Evolutionary conservation across 805 yeast species (phyloP).

Genomic region (Metschnikowia vanudenii): DNA sequence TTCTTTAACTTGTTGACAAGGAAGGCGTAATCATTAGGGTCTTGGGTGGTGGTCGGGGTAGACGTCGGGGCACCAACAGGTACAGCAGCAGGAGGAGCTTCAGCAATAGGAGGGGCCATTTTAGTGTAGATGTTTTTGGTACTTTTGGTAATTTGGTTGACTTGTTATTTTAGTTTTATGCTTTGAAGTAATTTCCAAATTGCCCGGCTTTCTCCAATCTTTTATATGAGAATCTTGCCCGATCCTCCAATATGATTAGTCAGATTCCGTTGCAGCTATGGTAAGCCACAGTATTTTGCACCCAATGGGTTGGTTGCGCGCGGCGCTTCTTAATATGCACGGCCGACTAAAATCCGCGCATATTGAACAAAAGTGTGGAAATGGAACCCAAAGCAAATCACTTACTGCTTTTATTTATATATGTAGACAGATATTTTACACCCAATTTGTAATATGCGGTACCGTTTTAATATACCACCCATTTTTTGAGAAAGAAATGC

Average conservation of each 20-base stretch:
- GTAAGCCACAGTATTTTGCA: conserved; percentile 11
- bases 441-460: no score
- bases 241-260: no score
- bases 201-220: background rate
- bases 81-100: background rate
- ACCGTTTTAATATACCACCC: no score
- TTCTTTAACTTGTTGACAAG: conserved; percentile 14
- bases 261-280: background rate
- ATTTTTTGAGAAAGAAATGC: no score
- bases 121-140: background rate
- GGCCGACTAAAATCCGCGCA: background rate
- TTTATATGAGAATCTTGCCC: background rate
- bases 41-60: background rate
- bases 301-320: background rate
- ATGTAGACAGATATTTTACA: no score
- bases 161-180: no score
- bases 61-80: no score
- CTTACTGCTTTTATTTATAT: no score
- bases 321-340: background rate
- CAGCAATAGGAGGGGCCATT: conserved; percentile 10
- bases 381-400: no score
- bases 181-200: background rate
- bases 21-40: conserved; percentile 7
- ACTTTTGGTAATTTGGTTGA: no score
- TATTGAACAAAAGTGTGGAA: no score